phyloP scores from a whole-genome alignment of 495 filamentous ascomycete species.

The Aspergillus sclerotiicarbonarius region DNA sequence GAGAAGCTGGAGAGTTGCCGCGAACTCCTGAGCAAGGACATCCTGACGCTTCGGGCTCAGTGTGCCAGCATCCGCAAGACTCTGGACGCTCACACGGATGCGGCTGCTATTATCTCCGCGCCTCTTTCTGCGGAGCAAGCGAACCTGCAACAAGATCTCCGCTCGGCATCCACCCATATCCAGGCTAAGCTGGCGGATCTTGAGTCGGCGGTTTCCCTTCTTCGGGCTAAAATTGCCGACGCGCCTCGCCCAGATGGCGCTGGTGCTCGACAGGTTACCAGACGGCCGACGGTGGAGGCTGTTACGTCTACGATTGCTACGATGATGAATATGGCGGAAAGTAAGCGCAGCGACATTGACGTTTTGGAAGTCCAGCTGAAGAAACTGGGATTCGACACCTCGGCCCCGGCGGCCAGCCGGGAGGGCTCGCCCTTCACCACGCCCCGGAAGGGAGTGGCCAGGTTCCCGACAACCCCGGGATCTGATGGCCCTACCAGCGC shows the following conservation, averaged over 20 bases:
- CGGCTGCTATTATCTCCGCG: conserved; percentile 56
- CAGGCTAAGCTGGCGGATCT: conserved; percentile 72
- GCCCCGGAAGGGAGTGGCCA: conserved; percentile 42
- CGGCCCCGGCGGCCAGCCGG: conserved; percentile 45
- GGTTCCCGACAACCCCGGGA: conserved; percentile 39
- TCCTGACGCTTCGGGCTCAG: conserved; percentile 65
- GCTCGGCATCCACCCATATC: conserved; percentile 64
- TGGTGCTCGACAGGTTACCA: conserved; percentile 25
- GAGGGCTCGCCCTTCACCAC: conserved; percentile 63
- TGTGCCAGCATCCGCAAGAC: conserved; percentile 71
- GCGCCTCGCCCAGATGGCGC: conserved; percentile 35
- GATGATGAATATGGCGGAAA: conserved; percentile 89
- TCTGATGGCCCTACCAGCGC: conserved; percentile 40
- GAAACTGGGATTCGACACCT: conserved; percentile 58
- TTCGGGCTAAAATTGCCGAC: conserved; percentile 74
- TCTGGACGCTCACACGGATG: conserved; percentile 64
- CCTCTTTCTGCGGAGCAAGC: conserved; percentile 81
- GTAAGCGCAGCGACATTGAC: conserved; percentile 82
- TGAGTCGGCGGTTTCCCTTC: conserved; percentile 75
- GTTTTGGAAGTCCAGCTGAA: conserved; percentile 82
- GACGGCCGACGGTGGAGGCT: conserved; percentile 83
- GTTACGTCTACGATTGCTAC: conserved; percentile 87
- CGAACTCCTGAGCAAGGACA: conserved; percentile 58
- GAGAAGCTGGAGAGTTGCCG: conserved; percentile 60
- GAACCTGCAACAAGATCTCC: conserved; percentile 76